phyloP scores from a whole-genome alignment of 2,329 filamentous ascomycete genomes.

The Tolypocladium sp. region DNA sequence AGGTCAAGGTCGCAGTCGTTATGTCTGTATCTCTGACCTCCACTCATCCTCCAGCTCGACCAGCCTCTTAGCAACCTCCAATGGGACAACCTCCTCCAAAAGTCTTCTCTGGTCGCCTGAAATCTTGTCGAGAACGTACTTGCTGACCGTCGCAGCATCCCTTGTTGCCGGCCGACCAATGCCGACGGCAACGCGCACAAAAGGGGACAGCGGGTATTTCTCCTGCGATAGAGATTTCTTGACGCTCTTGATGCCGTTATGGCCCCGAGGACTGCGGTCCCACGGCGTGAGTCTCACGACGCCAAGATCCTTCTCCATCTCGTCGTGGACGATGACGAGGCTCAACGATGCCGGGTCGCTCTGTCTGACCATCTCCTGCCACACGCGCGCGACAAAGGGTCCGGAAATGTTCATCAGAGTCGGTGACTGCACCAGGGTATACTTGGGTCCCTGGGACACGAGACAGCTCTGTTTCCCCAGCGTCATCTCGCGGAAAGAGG shows the following conservation, averaged over 20 bases:
- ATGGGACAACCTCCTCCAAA: slow-evolving; percentile 43
- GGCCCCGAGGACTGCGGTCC: slow-evolving; percentile 55
- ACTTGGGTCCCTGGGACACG: slow-evolving; percentile 38
- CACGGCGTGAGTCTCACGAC: slow-evolving; percentile 56
- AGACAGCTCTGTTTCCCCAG: slow-evolving; percentile 44
- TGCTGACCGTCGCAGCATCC: slow-evolving; percentile 56
- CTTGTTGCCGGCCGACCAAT: slow-evolving; percentile 75
- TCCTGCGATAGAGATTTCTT: slow-evolving; percentile 36
- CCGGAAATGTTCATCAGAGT: slow-evolving; percentile 82
- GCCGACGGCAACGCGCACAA: slow-evolving; percentile 64
- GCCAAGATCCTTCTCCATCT: slow-evolving; percentile 67
- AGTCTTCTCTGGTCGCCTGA: slow-evolving; percentile 36
- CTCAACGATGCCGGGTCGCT: slow-evolving; percentile 25
- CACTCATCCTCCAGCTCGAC: slow-evolving; percentile 34
- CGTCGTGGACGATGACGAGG: slow-evolving; percentile 80
- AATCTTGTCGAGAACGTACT: slow-evolving; percentile 70
- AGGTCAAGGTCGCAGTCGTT: neutral
- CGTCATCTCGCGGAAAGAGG: slow-evolving; percentile 36
- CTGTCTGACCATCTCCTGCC: slow-evolving; percentile 43
- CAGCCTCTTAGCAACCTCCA: slow-evolving; percentile 41
- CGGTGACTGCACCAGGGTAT: slow-evolving; percentile 65
- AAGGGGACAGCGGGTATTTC: slow-evolving; percentile 31
- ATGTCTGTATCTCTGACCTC: slow-evolving; percentile 12
- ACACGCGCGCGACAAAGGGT: slow-evolving; percentile 56
- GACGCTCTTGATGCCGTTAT: slow-evolving; percentile 67